Evolutionary conservation across 2,329 filamentous ascomycete species (phyloP).

Genomic region (Fusarium nisikadoi): DNA sequence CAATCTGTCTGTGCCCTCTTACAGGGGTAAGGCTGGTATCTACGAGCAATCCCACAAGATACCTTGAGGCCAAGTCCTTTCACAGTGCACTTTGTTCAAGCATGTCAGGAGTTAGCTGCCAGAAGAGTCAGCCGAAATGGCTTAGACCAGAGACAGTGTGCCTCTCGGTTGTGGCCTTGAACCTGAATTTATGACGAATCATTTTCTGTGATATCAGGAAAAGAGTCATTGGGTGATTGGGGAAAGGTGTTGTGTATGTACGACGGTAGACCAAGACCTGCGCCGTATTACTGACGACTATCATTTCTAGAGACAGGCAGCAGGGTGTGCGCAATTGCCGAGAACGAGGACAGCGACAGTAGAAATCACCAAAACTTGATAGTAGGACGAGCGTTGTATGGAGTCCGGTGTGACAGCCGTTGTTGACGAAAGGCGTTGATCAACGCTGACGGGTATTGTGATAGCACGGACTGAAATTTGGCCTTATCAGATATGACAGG

Average conservation of each 20-base stretch:
- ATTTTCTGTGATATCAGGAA: conserved; percentile 28
- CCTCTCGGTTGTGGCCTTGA: conserved; percentile 10
- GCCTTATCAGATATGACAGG: conserved; percentile 27
- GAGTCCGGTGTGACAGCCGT: conserved; percentile 9
- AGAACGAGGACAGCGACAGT: conserved; percentile 1
- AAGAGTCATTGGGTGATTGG: conserved; percentile 1
- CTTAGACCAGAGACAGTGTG: not conserved
- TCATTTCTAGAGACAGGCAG: conserved; percentile 10
- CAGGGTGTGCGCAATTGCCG: conserved; percentile 16
- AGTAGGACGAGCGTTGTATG: conserved; percentile 3
- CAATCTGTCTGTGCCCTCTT: not conserved
- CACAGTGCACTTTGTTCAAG: conserved; percentile 27
- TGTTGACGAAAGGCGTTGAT: conserved; percentile 9
- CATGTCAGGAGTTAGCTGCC: conserved; percentile 8
- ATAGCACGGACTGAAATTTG: not conserved
- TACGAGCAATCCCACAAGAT: not conserved
- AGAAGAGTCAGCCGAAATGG: conserved; percentile 25
- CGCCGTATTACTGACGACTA: conserved; percentile 21
- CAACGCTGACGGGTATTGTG: not conserved
- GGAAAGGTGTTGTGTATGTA: not conserved
- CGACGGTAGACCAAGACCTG: conserved; percentile 9
- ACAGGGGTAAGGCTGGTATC: conserved; percentile 14
- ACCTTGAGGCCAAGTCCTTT: conserved; percentile 19
- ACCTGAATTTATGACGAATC: conserved; percentile 40
- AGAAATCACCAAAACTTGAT: not conserved